Conservation (phyloP, 2,329 filamentous ascomycete species). For the Aspergillus sojae region DNA sequence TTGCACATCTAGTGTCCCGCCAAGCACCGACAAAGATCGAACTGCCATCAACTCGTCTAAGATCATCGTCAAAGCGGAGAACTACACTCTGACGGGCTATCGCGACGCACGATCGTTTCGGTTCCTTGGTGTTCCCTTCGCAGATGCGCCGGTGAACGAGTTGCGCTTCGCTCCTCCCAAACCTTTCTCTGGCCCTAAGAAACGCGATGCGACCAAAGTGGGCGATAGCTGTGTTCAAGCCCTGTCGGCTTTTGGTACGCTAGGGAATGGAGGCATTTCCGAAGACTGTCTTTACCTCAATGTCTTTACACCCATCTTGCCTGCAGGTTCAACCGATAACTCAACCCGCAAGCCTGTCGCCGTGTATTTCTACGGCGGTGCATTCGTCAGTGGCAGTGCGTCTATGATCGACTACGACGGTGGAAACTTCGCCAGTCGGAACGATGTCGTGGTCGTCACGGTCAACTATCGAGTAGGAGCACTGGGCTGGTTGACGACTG, state of each 20-base stretch:
- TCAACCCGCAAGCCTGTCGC: conserved; percentile 24
- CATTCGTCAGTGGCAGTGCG: conserved; percentile 31
- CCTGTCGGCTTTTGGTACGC: conserved; percentile 15
- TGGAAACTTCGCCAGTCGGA: conserved; percentile 37
- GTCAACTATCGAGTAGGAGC: conserved; percentile 39
- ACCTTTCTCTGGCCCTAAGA: conserved; percentile 27
- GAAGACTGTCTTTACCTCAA: conserved; percentile 43
- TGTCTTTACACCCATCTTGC: conserved; percentile 37
- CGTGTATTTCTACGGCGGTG: conserved; percentile 40
- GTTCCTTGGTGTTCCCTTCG: conserved; percentile 54
- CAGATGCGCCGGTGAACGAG: conserved; percentile 47
- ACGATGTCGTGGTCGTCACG: conserved; percentile 40
- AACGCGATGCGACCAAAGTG: conserved; percentile 33
- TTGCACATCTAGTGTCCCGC: conserved; percentile 25
- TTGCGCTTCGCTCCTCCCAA: conserved; percentile 46
- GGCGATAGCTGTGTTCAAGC: conserved; percentile 27
- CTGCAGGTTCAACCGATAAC: conserved; percentile 12
- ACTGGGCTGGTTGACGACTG: conserved; percentile 37
- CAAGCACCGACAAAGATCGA: conserved; percentile 22
- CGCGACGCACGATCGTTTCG: conserved; percentile 33
- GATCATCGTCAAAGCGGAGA: conserved; percentile 18
- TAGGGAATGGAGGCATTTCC: conserved; percentile 22
- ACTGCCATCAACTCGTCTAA: conserved; percentile 21
- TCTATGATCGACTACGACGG: conserved; percentile 36
- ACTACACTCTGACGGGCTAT: conserved; percentile 28